Evolutionary conservation across 2,329 filamentous ascomycete species (phyloP), one percentile per base, ranked within the genome.

Genomic region (Cadophora sp.): DNA sequence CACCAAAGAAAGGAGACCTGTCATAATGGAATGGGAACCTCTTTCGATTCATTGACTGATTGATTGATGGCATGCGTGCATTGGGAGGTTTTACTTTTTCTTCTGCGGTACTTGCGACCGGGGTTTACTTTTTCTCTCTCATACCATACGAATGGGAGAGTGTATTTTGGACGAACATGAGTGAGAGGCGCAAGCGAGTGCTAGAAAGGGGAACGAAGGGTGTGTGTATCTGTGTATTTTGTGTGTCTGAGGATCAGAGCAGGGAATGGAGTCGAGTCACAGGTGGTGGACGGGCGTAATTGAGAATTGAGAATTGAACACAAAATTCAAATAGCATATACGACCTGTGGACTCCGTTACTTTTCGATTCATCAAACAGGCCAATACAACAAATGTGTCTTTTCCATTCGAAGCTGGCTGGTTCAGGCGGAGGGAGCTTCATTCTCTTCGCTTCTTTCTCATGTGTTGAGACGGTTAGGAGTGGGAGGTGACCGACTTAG

Each of bases 11-110:
- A 60, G 65, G 68, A 67, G 60, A 68, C 61, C 61, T 71, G 65
- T 66, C 69, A 71, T 73, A 70, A 71, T 72, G 65, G 65, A 37
- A 43, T 22, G 16, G 40, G 40, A 43, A 43, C 34, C 7, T 37
- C 12, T 43, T 43, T 43, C 14, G 40, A 43, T 19, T 43, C 12
- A 43, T 22, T 22, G 43, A 48, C 2, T 59, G 37, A 40, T 59
- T 59, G 31, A 59, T 43, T 59, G 56, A 71, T 70, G 69, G 63
- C 70, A 72, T 68, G 72, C 56, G 34, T 59, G 56, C 72, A 74
- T 73, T 73, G 67, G 70, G 68, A 62, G 65, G 68, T 65, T 68
- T 63, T 62, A 66, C 55, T 68, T 31, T 67, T 62, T 34, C 31
- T 46, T 50, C 56, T 43, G 37, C 37, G 14, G 37, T 43, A 9